Percentiles rank a stretch among this genome's conserved stretches.
Evolutionary conservation across 2,329 filamentous ascomycete genomes (phyloP).

Genomic region (Keithomyces neogunnii): DNA sequence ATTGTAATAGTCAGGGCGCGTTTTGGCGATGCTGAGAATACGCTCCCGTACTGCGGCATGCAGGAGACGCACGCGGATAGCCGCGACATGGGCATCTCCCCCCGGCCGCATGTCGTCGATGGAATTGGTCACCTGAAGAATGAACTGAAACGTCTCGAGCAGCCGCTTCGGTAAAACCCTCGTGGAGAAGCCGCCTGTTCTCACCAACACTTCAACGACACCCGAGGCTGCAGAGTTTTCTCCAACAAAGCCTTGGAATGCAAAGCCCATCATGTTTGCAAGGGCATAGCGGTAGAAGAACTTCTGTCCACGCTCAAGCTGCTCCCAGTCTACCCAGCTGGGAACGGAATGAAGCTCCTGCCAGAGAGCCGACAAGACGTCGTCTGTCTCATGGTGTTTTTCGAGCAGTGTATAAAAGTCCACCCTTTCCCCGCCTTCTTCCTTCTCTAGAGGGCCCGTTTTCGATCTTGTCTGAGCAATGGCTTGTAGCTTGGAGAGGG

Average conservation of each 20-base stretch:
- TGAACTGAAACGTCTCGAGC: slow-evolving; percentile 33
- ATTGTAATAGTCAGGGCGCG: slow-evolving; percentile 51
- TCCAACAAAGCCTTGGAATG: slow-evolving; percentile 28
- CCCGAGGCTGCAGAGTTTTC: slow-evolving; percentile 40
- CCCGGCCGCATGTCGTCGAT: slow-evolving; percentile 51
- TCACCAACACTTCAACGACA: slow-evolving; percentile 54
- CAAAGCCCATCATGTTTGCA: slow-evolving; percentile 45
- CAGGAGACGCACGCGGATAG: slow-evolving; percentile 55
- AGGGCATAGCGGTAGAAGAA: slow-evolving; percentile 57
- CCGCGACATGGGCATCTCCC: slow-evolving; percentile 51
- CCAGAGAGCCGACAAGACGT: slow-evolving; percentile 41
- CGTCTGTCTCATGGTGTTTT: slow-evolving; percentile 4
- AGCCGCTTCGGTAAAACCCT: slow-evolving; percentile 50
- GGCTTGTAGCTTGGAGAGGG: slow-evolving; percentile 10
- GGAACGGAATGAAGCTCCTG: slow-evolving; percentile 49
- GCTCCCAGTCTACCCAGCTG: slow-evolving; percentile 59
- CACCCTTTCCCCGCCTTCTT: not conserved
- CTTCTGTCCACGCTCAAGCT: slow-evolving; percentile 55
- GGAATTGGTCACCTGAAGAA: slow-evolving; percentile 51
- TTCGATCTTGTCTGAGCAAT: slow-evolving; percentile 3
- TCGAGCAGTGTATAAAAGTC: slow-evolving; percentile 7
- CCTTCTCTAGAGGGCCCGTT: no score
- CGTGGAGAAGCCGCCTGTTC: slow-evolving; percentile 59
- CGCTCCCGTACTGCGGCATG: slow-evolving; percentile 56
- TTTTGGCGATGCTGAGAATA: slow-evolving; percentile 47